These are phyloP conservation scores for Aspergillus tanneri DNA, from an alignment of 2,329 filamentous ascomycete species.

Conservation along the genomic window DNA sequence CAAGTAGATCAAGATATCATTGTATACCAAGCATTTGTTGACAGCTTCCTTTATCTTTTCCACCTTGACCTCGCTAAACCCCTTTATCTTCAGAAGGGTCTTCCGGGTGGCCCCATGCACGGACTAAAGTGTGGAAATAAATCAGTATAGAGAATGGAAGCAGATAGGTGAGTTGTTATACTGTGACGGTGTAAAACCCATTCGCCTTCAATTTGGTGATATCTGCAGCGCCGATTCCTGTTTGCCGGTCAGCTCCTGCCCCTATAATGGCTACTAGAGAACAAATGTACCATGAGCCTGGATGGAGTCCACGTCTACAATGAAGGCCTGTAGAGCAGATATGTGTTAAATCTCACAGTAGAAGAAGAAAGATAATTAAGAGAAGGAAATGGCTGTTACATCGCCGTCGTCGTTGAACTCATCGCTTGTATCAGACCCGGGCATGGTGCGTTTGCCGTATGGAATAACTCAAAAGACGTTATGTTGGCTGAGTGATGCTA, in stretches of 20 bases:
- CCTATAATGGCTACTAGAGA: background rate
- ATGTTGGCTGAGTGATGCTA: background rate
- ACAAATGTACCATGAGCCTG: constrained; percentile 58
- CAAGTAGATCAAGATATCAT: background rate
- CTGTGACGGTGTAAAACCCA: constrained; percentile 63
- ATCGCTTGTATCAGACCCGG: constrained; percentile 54
- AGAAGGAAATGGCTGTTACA: background rate
- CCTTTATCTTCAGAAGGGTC: constrained; percentile 65
- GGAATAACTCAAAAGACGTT: background rate
- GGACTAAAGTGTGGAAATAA: constrained; percentile 43
- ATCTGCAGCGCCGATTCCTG: constrained; percentile 63
- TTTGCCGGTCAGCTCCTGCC: background rate
- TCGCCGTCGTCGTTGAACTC: constrained; percentile 53
- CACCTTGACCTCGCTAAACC: constrained; percentile 68
- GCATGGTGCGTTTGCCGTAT: constrained; percentile 40
- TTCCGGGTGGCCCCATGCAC: constrained; percentile 61
- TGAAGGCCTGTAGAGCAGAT: constrained; percentile 50
- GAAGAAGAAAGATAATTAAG: background rate
- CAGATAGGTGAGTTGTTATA: constrained; percentile 33
- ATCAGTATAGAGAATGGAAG: background rate
- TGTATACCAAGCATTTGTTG: constrained; percentile 56
- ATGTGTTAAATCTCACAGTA: background rate
- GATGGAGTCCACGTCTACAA: constrained; percentile 66
- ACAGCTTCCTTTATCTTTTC: constrained; percentile 70
- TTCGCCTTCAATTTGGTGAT: constrained; percentile 64